A percentile compares a stretch with the other conserved stretches of the same genome.
Evolutionary conservation across 2,329 filamentous ascomycete species (phyloP).

Genomic region (Paraphaeosphaeria minitans): DNA sequence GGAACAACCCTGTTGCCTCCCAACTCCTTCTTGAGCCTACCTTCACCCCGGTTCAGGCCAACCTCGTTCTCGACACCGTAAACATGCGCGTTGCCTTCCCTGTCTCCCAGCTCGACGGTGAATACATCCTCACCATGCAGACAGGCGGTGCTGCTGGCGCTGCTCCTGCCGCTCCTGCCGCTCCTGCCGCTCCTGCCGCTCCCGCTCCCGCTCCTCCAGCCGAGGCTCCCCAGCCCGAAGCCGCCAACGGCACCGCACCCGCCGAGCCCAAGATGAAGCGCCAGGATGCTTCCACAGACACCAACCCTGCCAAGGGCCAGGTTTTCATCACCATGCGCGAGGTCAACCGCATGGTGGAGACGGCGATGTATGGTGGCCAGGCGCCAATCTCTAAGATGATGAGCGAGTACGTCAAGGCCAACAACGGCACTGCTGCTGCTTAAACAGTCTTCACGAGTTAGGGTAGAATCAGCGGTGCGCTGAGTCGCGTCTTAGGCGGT

Average conservation of each 20-base stretch:
- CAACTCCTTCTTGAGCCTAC: constrained; percentile 43
- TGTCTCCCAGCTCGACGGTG: constrained; percentile 43
- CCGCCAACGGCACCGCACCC: constrained; percentile 17
- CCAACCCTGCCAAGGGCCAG: constrained; percentile 28
- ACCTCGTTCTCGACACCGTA: constrained; percentile 41
- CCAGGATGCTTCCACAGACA: constrained; percentile 24
- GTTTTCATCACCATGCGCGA: constrained; percentile 43
- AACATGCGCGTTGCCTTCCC: constrained; percentile 46
- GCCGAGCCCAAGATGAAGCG: constrained; percentile 16
- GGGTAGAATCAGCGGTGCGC: neutral
- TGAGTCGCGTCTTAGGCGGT: neutral
- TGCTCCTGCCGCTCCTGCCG: constrained; percentile 2
- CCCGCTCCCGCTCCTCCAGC: constrained; percentile 13
- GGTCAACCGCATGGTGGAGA: constrained; percentile 39
- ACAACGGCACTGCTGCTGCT: constrained; percentile 15
- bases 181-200: constrained; percentile 14
- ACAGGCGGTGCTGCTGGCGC: constrained; percentile 17
- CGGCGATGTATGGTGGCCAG: constrained; percentile 35
- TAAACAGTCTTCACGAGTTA: neutral
- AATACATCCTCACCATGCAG: constrained; percentile 45
- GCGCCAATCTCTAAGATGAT: constrained; percentile 42
- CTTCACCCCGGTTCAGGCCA: constrained; percentile 42
- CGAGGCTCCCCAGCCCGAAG: constrained; percentile 22
- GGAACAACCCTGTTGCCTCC: constrained; percentile 41
- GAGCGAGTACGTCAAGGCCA: constrained; percentile 38